Percentiles rank a stretch among this genome's conserved stretches.
These are phyloP conservation scores for Blastomyces parvus DNA, from an alignment of 2,329 filamentous ascomycete species.

Conservation along the genomic window DNA sequence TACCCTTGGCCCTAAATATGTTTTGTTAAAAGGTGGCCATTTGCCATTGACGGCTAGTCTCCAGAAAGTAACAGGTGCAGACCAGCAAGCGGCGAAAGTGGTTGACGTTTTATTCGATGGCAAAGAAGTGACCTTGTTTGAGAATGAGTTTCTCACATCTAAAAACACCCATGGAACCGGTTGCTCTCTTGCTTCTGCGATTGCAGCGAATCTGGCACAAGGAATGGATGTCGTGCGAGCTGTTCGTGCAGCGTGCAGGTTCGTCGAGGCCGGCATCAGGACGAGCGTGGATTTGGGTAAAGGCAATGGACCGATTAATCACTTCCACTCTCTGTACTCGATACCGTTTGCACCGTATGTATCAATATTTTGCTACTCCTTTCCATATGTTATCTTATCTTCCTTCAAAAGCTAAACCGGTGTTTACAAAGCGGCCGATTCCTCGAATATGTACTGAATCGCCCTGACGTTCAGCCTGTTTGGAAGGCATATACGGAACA, in stretches of 20 bases:
- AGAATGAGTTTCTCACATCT: slow-evolving; percentile 61
- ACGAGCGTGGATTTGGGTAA: slow-evolving; percentile 47
- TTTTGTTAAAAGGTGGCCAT: slow-evolving; percentile 87
- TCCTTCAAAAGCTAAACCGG: neutral
- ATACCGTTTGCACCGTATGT: slow-evolving; percentile 50
- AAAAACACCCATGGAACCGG: slow-evolving; percentile 90
- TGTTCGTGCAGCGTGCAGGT: slow-evolving; percentile 48
- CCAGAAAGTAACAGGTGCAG: slow-evolving; percentile 45
- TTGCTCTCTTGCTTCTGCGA: slow-evolving; percentile 76
- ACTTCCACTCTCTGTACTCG: slow-evolving; percentile 54
- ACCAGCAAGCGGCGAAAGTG: slow-evolving; percentile 55
- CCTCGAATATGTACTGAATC: slow-evolving; percentile 68
- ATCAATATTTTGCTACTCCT: neutral
- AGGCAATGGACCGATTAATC: slow-evolving; percentile 57
- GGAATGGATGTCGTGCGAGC: slow-evolving; percentile 42
- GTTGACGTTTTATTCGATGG: slow-evolving; percentile 68
- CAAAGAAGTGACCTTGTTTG: slow-evolving; percentile 50
- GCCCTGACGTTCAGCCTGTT: slow-evolving; percentile 60
- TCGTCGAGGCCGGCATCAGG: slow-evolving; percentile 53
- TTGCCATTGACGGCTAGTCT: slow-evolving; percentile 61
- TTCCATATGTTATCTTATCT: neutral
- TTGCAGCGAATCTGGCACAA: slow-evolving; percentile 52
- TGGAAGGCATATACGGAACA: slow-evolving; percentile 76
- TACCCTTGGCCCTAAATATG: slow-evolving; percentile 62
- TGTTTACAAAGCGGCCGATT: slow-evolving; percentile 56